Percentiles rank a stretch among this genome's conserved stretches.
Evolutionary conservation across 2,329 filamentous ascomycete genomes (phyloP).

Genomic region (Dryadomyces quercivorus): DNA sequence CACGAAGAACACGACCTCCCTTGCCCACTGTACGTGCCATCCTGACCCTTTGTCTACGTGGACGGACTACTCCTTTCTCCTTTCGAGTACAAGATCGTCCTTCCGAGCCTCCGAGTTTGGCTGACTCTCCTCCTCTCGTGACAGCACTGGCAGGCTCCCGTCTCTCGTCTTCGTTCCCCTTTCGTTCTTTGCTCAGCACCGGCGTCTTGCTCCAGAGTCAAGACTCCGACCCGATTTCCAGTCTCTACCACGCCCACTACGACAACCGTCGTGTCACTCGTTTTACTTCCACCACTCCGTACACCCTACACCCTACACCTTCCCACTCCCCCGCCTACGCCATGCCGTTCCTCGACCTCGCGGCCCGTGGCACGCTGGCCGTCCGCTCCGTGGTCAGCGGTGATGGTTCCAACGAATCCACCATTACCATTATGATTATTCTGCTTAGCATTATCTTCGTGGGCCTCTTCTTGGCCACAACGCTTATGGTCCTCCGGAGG

Average conservation of each 20-base stretch:
- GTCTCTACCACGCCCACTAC: neutral
- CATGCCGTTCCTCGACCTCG: constrained; percentile 23
- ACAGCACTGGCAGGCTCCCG: too few relatives aligned
- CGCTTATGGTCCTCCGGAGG: constrained; percentile 62
- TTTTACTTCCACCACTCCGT: neutral
- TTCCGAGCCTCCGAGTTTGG: too few relatives aligned
- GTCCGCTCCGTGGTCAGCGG: constrained; percentile 28
- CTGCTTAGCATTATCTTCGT: constrained; percentile 69
- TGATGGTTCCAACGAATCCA: constrained; percentile 35
- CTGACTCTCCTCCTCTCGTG: too few relatives aligned
- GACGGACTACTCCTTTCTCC: too few relatives aligned
- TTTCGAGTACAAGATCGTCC: too few relatives aligned
- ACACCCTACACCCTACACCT: neutral
- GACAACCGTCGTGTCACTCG: neutral
- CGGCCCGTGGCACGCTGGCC: constrained; percentile 29
- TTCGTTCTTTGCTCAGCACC: too few relatives aligned
- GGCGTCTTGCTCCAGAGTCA: too few relatives aligned
- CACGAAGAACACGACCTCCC: too few relatives aligned
- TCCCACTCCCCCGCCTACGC: constrained; percentile 3
- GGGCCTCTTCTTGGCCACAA: constrained; percentile 52
- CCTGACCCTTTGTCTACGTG: too few relatives aligned
- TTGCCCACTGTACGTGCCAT: neutral
- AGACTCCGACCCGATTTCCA: too few relatives aligned
- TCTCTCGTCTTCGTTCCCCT: too few relatives aligned
- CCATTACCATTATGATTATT: constrained; percentile 67